Evolutionary conservation across 2,329 filamentous ascomycete genomes (phyloP), one percentile per base, ranked within the genome.

Genomic region (Aphanoascus verrucosus): DNA sequence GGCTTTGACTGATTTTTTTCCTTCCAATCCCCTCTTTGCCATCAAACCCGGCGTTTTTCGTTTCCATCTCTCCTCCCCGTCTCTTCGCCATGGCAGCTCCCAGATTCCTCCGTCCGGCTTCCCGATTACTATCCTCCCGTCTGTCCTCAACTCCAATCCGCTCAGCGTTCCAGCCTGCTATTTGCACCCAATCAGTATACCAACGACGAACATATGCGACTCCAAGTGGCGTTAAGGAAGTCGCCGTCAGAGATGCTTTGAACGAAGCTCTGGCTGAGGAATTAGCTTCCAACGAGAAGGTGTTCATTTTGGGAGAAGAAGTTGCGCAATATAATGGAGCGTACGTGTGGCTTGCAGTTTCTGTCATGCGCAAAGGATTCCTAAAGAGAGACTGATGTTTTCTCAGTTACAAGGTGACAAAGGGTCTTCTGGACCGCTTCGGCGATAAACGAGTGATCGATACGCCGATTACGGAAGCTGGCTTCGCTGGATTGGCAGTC

Each of bases 291-390:
- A 94, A 98, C 74, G 79, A 85, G 60, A 97, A 96, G 79, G 90
- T 96, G 64, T 98, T 96, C 72, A 77, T 98, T 63, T 73, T 98
- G 55, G 93, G 93, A 66, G 93, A 98, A 79, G 93, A 98, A 77
- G 93, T 98, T 67, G 93, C 93, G 65, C 93, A 98, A 76, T 98
- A 98, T 79, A 98, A 98, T 73, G 93, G 93, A 79, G 91, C 91
- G 78, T 82, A 73, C 70, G 74, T 57, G 8, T 28, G 8, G 17
- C 42, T 15, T 31, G 19, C 3, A 6, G 23, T 15, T 14, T 20
- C 34, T 50, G 52, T 44, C 37, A 17, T 31, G 14, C 15, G 17
- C 12, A 17, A n/a, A 5, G 15, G 14, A 12, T n/a, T 2, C 15
- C 15, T 20, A 9, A 15, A 31, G n/a, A 31, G 6, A 12, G n/a